phyloP scores from a whole-genome alignment of 257 asterid species.

The Vinca minor region DNA sequence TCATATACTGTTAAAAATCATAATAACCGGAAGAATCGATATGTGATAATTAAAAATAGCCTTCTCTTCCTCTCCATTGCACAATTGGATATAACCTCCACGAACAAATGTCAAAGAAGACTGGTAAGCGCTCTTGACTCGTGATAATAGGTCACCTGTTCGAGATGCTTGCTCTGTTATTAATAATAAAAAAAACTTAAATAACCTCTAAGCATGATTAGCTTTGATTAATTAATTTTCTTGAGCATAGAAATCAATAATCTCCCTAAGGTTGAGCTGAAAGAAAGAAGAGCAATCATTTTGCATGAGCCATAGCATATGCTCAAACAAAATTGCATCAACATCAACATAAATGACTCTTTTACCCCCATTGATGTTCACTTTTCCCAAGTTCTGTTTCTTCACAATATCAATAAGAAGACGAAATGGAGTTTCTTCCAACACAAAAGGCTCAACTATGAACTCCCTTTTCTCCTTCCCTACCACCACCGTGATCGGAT shows the following conservation, averaged over 20 bases:
- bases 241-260: conserved; percentile 37
- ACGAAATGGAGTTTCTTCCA: conserved; percentile 28
- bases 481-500: conserved; percentile 26
- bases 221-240: conserved; percentile 13
- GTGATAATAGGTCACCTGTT: too few relatives aligned
- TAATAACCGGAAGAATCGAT: not conserved
- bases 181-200: too few relatives aligned
- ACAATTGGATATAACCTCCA: not conserved
- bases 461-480: conserved; percentile 37
- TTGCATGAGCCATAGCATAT: conserved; percentile 39
- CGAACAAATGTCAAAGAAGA: too few relatives aligned
- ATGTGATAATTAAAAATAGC: too few relatives aligned
- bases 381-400: conserved; percentile 19
- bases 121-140: too few relatives aligned
- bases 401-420: conserved; percentile 26
- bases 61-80: not conserved
- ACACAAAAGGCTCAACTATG: conserved; percentile 30
- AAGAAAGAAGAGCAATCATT: conserved; percentile 39
- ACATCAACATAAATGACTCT: conserved; percentile 34
- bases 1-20: not conserved
- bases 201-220: too few relatives aligned
- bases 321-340: conserved; percentile 41
- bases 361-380: conserved; percentile 10
- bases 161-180: too few relatives aligned
- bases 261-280: conserved; percentile 36